phyloP scores from a whole-genome alignment of 2,329 filamentous ascomycete genomes.

The Chaetoscypha palmicola region DNA sequence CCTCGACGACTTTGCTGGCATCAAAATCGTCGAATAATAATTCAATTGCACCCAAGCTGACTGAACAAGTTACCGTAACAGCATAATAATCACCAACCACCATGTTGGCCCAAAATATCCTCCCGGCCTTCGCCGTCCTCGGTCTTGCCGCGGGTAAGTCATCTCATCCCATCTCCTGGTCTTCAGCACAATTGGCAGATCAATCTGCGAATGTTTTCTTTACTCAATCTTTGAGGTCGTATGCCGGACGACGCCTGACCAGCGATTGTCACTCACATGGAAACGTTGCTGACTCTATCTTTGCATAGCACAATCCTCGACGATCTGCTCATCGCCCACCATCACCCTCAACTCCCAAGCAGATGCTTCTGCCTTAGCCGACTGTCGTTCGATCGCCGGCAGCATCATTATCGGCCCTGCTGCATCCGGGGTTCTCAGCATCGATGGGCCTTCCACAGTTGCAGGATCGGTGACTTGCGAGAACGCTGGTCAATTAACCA shows the following conservation, averaged over 20 bases:
- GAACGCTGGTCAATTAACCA: slow-evolving; percentile 58
- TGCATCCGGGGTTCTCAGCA: slow-evolving; percentile 37
- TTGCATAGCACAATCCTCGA: slow-evolving; percentile 9
- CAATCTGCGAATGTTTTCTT: too few relatives aligned
- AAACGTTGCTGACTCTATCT: background rate
- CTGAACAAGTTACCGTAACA: slow-evolving; percentile 20
- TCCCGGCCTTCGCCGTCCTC: slow-evolving; percentile 20
- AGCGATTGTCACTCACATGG: background rate
- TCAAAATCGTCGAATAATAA: slow-evolving; percentile 16
- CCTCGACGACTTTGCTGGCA: slow-evolving; percentile 13
- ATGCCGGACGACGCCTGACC: background rate
- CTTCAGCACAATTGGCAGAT: too few relatives aligned
- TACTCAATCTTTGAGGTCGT: too few relatives aligned
- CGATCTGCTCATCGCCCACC: slow-evolving; percentile 25
- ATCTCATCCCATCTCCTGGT: background rate
- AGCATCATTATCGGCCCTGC: slow-evolving; percentile 31
- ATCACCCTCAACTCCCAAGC: slow-evolving; percentile 28
- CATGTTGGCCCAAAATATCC: slow-evolving; percentile 24
- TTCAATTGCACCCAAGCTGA: slow-evolving; percentile 12
- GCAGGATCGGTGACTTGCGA: slow-evolving; percentile 49
- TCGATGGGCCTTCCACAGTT: slow-evolving; percentile 54
- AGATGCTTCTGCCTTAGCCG: slow-evolving; percentile 25
- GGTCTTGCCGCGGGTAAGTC: slow-evolving; percentile 25
- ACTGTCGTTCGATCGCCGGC: slow-evolving; percentile 28
- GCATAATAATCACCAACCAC: slow-evolving; percentile 18